Evolutionary conservation across 805 yeast species (phyloP), one percentile per base, ranked within the genome.

Genomic region (Ogataea trehaloabstinens): DNA sequence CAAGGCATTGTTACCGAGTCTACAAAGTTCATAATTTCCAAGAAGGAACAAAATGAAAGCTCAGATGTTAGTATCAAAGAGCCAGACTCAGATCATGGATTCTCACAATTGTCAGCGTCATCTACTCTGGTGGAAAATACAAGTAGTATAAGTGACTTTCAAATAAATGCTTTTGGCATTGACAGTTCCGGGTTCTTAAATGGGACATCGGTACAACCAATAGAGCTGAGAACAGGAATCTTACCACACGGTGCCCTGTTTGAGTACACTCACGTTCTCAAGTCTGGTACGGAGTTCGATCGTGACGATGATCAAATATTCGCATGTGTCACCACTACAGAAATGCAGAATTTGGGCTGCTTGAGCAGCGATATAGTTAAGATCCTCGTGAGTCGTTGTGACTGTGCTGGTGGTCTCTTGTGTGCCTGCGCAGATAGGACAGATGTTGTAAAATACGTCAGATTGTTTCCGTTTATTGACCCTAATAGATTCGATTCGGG

Each of bases 281-380:
- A 35, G 12, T 40, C 44, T 15, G 42, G 42, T 6, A 27, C 44
- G 1, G 55, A 55, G 15, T 49, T 52, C 28, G 46, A 42, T 7
- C 44, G 44, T 11, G 80, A 71, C 22, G 85, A 79, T 45, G 61
- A 63, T 13, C 74, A 71, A 38, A 46, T 68, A n/a, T 53, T 65
- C 20, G 78, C 63, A 0, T 73, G 67, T 40, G 58, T 80, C 10
- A 68, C 71, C 30, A 64, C 78, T 1, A 56, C 61, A 8, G 80
- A 74, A 31, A 63, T 87, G 19, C 68, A 77, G 16, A 69, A 67
- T 17, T 62, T 84, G 19, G 85, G 87, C 0, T 67, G 76, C 18
- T 76, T 83, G 45, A 78, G 82, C 40, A 95, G 95, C 3, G 93
- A 85, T 52, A 58, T 73, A 34, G 80, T 78, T 3, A 59, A 64